Base-by-base conservation (phyloP, 306 rosid species). In the Pueraria montana region DNA sequence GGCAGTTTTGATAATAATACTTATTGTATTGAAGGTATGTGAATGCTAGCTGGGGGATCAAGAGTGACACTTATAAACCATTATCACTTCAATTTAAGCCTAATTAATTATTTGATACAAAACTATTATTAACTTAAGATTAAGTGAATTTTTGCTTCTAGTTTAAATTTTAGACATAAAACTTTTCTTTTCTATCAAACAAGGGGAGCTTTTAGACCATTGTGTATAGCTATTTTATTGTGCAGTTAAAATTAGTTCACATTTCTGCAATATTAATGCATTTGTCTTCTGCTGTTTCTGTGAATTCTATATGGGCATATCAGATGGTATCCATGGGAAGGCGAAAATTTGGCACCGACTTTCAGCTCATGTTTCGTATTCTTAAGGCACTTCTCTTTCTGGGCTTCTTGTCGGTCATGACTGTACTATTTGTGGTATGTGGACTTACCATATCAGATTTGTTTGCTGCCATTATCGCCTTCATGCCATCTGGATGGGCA, bases 271-370 rank as follows among this genome's bases (percentile, higher is more conserved):
- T 30, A 70, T 17, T 36, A 63, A 61, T 84, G 21, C 67, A 72
- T 78, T 62, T 17, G 67, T 63, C 36, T 79, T 46, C 52, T 74
- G 27, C 59, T 49, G 40, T 17, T 71, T 80, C 56, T 65, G 58
- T 78, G 80, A 79, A 75, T 79, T 70, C 69, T 1, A 38, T 38
- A 38, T 38, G 43, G 43, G 43, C 10, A 21, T 62, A 12, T 68
- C 92, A 96, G 99, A 83, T 96, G 93, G 94, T 93, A 70, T 92
- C 97, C 26, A 93, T 93, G 98, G 98, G 94, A 43, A 92, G 98
- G 75, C 93, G 96, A 80, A 89, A 89, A 87, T 96, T 92, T 46
- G 93, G 94, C 61, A 92, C 99, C 0, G 94, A 96, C 87, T 91
- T 96, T 82, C 98, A 91, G 90, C 97, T 93, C 71, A 91, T 91